Percentiles rank a stretch among this genome's conserved stretches.
Conservation (phyloP, 208 protist genomes). For the Trypanosoma mega region DNA sequence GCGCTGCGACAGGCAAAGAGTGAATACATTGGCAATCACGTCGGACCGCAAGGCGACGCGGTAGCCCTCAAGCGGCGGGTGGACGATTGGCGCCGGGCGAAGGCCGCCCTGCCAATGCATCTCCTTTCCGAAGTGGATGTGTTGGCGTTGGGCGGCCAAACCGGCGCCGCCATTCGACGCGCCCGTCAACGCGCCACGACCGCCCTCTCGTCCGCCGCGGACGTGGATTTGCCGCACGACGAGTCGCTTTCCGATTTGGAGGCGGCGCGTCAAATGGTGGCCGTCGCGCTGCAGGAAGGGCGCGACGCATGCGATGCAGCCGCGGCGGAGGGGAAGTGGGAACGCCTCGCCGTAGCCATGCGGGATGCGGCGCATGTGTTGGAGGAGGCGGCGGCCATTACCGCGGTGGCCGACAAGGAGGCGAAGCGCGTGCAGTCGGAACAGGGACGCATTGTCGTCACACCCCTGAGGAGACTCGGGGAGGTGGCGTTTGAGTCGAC, state of each 20-base stretch:
- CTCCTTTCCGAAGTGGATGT: not conserved
- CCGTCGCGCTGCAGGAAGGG: no score
- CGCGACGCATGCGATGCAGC: not conserved
- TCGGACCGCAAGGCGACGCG: not conserved
- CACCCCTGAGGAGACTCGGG: not conserved
- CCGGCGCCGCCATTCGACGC: no score
- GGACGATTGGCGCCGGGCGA: no score
- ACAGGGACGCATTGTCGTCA: slow-evolving; percentile 6
- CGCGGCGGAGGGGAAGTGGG: not conserved
- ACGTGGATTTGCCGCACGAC: no score
- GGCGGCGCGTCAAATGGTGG: no score
- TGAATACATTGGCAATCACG: slow-evolving; percentile 17
- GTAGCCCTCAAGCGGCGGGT: not conserved
- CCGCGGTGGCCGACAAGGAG: not conserved
- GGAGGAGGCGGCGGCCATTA: not conserved
- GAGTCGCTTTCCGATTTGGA: no score
- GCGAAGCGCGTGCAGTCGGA: not conserved
- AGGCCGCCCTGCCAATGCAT: not conserved
- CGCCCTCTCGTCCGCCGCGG: no score
- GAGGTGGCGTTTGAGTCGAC: not conserved
- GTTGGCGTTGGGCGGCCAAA: not conserved
- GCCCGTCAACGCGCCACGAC: no score
- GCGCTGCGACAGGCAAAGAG: slow-evolving; percentile 11
- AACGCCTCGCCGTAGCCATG: no score
- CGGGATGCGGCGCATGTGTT: no score